phyloP scores from a whole-genome alignment of 1,284 basidiomycete species.

The Malassezia pachydermatis region DNA sequence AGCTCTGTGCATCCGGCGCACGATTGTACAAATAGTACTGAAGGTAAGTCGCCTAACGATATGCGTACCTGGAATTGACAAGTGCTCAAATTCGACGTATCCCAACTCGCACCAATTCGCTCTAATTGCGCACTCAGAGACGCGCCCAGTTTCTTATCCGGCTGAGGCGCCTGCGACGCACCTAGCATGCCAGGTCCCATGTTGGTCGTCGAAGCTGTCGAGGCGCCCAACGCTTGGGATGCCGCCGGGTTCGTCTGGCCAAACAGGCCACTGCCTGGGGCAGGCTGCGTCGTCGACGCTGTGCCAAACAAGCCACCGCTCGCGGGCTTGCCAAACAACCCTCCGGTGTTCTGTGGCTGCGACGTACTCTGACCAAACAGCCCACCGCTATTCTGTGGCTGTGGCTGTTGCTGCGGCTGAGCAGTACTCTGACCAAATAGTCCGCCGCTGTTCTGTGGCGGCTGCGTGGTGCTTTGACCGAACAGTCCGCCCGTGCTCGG shows the following conservation, averaged over 20 bases:
- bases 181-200: too few relatives aligned
- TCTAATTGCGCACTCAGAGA: constrained; percentile 30
- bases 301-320: constrained; percentile 2
- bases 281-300: neutral
- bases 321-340: constrained; percentile 3
- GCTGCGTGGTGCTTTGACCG: neutral
- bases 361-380: constrained; percentile 1
- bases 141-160: constrained; percentile 36
- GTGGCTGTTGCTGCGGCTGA: neutral
- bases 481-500: neutral
- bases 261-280: constrained; percentile 2
- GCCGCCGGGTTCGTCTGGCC: neutral
- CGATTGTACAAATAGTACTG: constrained; percentile 41
- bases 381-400: neutral
- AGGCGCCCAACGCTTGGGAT: neutral
- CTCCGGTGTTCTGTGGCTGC: neutral
- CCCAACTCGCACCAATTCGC: constrained; percentile 38
- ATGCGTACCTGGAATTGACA: constrained; percentile 32
- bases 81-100: constrained; percentile 31
- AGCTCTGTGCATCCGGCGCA: constrained; percentile 25
- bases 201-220: neutral
- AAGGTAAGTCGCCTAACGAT: neutral
- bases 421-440: neutral
- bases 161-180: too few relatives aligned
- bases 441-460: neutral